Percentiles rank a stretch among this genome's conserved stretches.
phyloP scores from a whole-genome alignment of 2,329 filamentous ascomycete species.

The Ampelomyces quisqualis region DNA sequence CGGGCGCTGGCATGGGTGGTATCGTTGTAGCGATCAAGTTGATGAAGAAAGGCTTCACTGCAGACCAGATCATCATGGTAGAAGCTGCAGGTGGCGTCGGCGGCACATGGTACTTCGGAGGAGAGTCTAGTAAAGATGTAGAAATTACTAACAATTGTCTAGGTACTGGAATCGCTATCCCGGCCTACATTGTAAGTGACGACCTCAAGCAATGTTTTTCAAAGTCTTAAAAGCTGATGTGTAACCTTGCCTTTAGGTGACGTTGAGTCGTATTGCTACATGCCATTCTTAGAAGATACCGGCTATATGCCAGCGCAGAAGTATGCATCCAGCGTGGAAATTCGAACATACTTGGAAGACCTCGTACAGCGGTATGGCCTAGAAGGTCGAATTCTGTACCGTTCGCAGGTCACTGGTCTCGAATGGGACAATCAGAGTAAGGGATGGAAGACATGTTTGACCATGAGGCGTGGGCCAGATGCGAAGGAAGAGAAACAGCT shows the following conservation, averaged over 20 bases:
- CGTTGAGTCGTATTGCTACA: slow-evolving; percentile 58
- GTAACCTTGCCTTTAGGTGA: slow-evolving; percentile 42
- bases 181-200: slow-evolving; percentile 47
- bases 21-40: slow-evolving; percentile 44
- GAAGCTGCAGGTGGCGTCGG: slow-evolving; percentile 50
- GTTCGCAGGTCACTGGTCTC: slow-evolving; percentile 38
- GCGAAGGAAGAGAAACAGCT: slow-evolving; percentile 10
- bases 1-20: slow-evolving; percentile 47
- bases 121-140: no score
- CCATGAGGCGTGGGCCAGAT: slow-evolving; percentile 15
- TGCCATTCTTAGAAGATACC: slow-evolving; percentile 61
- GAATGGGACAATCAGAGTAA: slow-evolving; percentile 50
- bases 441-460: slow-evolving; percentile 35
- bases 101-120: slow-evolving; percentile 52
- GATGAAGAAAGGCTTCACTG: slow-evolving; percentile 37
- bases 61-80: slow-evolving; percentile 42
- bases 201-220: background rate
- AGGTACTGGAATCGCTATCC: slow-evolving; percentile 53
- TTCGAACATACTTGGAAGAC: slow-evolving; percentile 45
- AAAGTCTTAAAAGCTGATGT: background rate
- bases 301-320: slow-evolving; percentile 56
- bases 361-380: slow-evolving; percentile 26
- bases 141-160: no score
- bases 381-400: slow-evolving; percentile 49
- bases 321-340: slow-evolving; percentile 47